These are phyloP conservation scores for Chaetomidium leptoderma DNA, from an alignment of 495 filamentous ascomycete species.

Conservation along the genomic window DNA sequence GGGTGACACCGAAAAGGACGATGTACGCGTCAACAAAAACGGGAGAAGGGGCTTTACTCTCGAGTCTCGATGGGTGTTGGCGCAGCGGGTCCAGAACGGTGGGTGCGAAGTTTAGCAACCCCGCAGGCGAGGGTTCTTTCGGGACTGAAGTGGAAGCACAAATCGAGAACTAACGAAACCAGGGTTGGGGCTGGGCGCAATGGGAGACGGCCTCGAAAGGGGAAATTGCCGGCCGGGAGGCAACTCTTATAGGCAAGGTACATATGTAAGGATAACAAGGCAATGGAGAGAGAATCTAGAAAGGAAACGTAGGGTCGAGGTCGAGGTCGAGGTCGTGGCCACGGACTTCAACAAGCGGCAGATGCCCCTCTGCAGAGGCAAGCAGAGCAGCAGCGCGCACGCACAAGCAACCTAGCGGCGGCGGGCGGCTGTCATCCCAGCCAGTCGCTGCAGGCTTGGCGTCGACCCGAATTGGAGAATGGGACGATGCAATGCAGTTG, in stretches of 20 bases:
- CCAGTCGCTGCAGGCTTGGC: slow-evolving; percentile 19
- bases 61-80: neutral
- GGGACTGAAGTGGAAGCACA: neutral
- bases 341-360: no score
- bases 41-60: neutral
- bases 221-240: no score
- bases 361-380: neutral
- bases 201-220: no score
- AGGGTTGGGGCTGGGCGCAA: no score
- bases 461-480: slow-evolving; percentile 20
- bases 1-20: no score
- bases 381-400: neutral
- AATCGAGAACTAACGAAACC: neutral
- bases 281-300: no score
- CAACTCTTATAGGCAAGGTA: no score
- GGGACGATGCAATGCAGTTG: slow-evolving; percentile 14
- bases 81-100: slow-evolving; percentile 13
- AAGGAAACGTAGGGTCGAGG: no score
- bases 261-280: no score
- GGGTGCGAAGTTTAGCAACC: slow-evolving; percentile 14
- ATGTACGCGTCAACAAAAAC: slow-evolving; percentile 1
- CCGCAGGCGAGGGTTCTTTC: slow-evolving; percentile 3
- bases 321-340: neutral
- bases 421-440: slow-evolving; percentile 15
- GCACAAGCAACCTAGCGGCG: neutral